These are phyloP conservation scores for Trifolium repens DNA, from an alignment of 306 rosid genomes.

Conservation along the genomic window DNA sequence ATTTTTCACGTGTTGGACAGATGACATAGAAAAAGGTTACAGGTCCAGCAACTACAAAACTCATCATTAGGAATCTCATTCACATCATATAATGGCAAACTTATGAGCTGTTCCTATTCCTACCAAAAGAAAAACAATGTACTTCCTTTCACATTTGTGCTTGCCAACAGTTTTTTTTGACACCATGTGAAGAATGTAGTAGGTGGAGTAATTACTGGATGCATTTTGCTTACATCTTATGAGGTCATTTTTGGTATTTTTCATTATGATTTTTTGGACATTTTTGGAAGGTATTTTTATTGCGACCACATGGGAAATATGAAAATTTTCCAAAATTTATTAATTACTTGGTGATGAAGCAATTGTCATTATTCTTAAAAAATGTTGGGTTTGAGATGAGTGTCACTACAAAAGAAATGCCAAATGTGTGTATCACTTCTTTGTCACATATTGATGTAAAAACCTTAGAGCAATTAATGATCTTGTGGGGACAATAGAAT, in stretches of 20 bases:
- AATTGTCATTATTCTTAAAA: constrained; percentile 26
- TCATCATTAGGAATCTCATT: constrained; percentile 23
- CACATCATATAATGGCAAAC: neutral
- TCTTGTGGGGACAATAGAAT: constrained; percentile 1
- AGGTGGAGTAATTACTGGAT: constrained; percentile 2
- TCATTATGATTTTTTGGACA: constrained; percentile 15
- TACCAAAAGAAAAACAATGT: neutral
- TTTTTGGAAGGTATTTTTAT: neutral
- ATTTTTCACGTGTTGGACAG: constrained; percentile 38
- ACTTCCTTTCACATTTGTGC: neutral
- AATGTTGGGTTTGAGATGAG: neutral
- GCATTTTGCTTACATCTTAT: neutral
- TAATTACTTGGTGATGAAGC: constrained; percentile 11
- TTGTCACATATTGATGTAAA: constrained; percentile 28
- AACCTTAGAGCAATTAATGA: constrained; percentile 8
- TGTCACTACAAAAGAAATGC: constrained; percentile 18
- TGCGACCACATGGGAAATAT: constrained; percentile 30
- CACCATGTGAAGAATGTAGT: neutral
- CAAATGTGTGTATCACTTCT: constrained; percentile 22
- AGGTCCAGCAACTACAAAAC: neutral
- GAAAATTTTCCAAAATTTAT: constrained; percentile 33
- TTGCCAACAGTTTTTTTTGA: neutral
- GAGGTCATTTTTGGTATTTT: neutral
- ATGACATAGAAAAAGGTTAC: constrained; percentile 12
- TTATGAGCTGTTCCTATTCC: constrained; percentile 1